Percentiles rank a stretch among this genome's conserved stretches.
Conservation (phyloP, 192 early-diverging fungal genomes). For the Geranomyces variabilis region DNA sequence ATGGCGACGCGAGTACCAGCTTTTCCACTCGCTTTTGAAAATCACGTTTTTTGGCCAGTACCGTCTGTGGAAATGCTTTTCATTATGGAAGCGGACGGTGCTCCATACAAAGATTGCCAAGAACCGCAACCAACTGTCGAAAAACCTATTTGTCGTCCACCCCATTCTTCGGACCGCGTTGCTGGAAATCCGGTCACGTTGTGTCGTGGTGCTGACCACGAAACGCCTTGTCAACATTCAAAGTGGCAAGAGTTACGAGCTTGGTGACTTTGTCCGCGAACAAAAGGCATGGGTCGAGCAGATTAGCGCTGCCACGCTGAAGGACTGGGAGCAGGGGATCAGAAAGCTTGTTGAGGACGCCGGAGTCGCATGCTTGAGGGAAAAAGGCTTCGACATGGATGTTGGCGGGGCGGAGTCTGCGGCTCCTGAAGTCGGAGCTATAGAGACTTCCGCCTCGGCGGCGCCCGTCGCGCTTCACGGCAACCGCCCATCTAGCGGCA, state of each 20-base stretch:
- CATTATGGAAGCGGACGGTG: conserved; percentile 52
- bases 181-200: conserved; percentile 37
- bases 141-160: conserved; percentile 56
- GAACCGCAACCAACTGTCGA: conserved; percentile 38
- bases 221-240: conserved; percentile 44
- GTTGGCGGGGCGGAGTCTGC: conserved; percentile 13
- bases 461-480: background rate
- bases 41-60: conserved; percentile 62
- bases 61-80: conserved; percentile 65
- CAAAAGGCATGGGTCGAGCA: conserved; percentile 53
- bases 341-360: conserved; percentile 49
- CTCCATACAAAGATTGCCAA: conserved; percentile 51
- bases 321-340: conserved; percentile 45
- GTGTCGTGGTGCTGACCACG: conserved; percentile 37
- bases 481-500: background rate
- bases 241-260: conserved; percentile 38
- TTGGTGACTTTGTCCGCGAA: conserved; percentile 50
- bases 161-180: conserved; percentile 47
- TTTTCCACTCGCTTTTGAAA: conserved; percentile 54
- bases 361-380: conserved; percentile 44
- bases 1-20: conserved; percentile 58
- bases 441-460: background rate
- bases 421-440: conserved; percentile 11
- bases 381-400: conserved; percentile 55
- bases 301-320: conserved; percentile 28